Conservation (phyloP, 306 rosid species). For the Vigna radiata region DNA sequence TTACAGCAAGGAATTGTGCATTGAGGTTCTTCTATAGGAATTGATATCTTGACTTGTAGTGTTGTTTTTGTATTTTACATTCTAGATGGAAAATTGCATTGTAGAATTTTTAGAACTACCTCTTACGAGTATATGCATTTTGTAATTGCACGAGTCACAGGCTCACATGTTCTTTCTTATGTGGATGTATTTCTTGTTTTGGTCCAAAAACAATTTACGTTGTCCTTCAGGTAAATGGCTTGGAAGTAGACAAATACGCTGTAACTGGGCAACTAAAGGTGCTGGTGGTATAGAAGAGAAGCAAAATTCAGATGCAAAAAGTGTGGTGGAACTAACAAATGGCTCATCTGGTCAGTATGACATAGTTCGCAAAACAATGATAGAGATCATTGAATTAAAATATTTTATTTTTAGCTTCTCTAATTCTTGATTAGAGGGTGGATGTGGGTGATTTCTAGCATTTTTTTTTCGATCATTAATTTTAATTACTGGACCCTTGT, state of each 20-base stretch:
- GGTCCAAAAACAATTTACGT: background rate
- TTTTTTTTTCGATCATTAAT: background rate
- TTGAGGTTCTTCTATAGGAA: background rate
- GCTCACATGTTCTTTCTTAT: background rate
- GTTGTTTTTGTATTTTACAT: background rate
- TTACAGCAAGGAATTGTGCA: constrained; percentile 21
- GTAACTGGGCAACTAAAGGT: constrained; percentile 99
- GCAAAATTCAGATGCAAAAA: constrained; percentile 78
- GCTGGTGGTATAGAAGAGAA: constrained; percentile 83
- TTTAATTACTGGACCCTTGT: background rate
- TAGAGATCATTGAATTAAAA: constrained; percentile 11
- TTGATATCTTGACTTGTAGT: background rate
- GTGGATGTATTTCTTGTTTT: constrained; percentile 2
- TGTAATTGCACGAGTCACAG: background rate
- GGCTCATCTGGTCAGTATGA: constrained; percentile 82
- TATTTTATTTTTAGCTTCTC: constrained; percentile 3
- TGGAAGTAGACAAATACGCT: constrained; percentile 94
- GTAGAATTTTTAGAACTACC: background rate
- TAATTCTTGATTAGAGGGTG: constrained; percentile 14
- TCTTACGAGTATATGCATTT: background rate
- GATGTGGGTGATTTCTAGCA: background rate
- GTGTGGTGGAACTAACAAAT: constrained; percentile 87
- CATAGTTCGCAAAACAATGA: constrained; percentile 23
- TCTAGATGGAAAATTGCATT: background rate
- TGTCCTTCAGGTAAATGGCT: constrained; percentile 89